Conservation (phyloP, 495 filamentous ascomycete species). For the Lichina pygmaea region DNA sequence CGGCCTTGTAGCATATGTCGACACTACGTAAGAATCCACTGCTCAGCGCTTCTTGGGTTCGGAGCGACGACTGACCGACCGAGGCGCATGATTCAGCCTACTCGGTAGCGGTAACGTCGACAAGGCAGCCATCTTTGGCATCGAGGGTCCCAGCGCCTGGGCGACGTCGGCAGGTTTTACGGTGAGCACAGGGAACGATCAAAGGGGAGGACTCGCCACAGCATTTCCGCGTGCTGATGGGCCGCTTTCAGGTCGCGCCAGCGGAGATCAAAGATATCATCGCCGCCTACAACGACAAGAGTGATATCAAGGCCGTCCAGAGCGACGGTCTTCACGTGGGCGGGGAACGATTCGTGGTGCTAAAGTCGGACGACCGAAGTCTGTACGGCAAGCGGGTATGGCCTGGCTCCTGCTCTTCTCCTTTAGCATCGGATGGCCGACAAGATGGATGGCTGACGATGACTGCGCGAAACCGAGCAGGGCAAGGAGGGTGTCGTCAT, state of each 20-base stretch:
- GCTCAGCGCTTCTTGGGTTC: slow-evolving; percentile 6
- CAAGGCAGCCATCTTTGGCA: slow-evolving; percentile 67
- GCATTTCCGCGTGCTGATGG: neutral
- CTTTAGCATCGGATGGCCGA: neutral
- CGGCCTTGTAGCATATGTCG: slow-evolving; percentile 28
- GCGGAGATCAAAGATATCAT: slow-evolving; percentile 34
- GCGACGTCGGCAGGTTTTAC: slow-evolving; percentile 41
- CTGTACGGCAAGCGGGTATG: slow-evolving; percentile 69
- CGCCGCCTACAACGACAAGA: slow-evolving; percentile 17
- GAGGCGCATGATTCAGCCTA: slow-evolving; percentile 26
- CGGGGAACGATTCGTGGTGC: slow-evolving; percentile 43
- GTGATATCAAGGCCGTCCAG: slow-evolving; percentile 20
- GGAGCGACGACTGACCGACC: slow-evolving; percentile 7
- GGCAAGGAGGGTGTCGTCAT: slow-evolving; percentile 56
- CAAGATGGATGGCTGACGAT: neutral
- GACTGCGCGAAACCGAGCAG: slow-evolving; percentile 17
- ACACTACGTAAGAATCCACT: slow-evolving; percentile 27
- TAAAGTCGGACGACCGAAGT: slow-evolving; percentile 47
- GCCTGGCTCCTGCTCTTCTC: neutral
- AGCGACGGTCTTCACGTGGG: slow-evolving; percentile 39
- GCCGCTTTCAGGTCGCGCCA: slow-evolving; percentile 20
- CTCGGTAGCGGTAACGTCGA: slow-evolving; percentile 63
- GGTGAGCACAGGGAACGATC: slow-evolving; percentile 21
- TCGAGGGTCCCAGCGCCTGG: slow-evolving; percentile 60
- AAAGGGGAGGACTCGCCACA: neutral